Evolutionary conservation across 2,329 filamentous ascomycete species (phyloP).

Genomic region (Hawksworthiomyces lignivorus): DNA sequence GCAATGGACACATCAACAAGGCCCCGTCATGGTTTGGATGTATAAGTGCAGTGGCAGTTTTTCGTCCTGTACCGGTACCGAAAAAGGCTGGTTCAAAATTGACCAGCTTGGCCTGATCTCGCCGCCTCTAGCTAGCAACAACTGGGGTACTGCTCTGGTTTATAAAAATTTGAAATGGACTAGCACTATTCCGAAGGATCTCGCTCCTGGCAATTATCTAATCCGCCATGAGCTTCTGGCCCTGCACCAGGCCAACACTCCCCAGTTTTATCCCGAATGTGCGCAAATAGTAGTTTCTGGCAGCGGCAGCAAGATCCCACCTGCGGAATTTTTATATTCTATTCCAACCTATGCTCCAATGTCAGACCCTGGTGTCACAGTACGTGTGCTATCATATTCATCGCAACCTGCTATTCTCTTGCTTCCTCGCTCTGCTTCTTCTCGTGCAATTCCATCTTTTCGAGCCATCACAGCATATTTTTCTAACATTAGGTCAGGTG

Average conservation of each 20-base stretch:
- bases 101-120: constrained; percentile 35
- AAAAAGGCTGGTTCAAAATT: constrained; percentile 52
- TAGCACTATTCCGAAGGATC: constrained; percentile 38
- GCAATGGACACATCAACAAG: constrained; percentile 52
- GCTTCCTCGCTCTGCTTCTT: too few species aligned
- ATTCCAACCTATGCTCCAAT: constrained; percentile 38
- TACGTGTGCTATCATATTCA: constrained; percentile 1
- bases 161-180: constrained; percentile 37
- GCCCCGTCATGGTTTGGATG: constrained; percentile 52
- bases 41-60: constrained; percentile 44
- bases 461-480: too few species aligned
- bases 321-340: constrained; percentile 31
- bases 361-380: constrained; percentile 36
- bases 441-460: background rate
- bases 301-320: constrained; percentile 34
- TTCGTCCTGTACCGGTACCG: constrained; percentile 41
- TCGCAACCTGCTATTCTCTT: background rate
- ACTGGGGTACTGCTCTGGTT: constrained; percentile 41
- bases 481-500: constrained; percentile 26
- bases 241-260: constrained; percentile 43
- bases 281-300: constrained; percentile 45
- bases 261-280: constrained; percentile 50
- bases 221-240: constrained; percentile 50
- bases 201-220: constrained; percentile 47
- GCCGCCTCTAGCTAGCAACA: constrained; percentile 19